Percentiles rank a stretch among this genome's conserved stretches.
phyloP scores from a whole-genome alignment of 805 yeast genomes.

The Kuraishia capsulata region DNA sequence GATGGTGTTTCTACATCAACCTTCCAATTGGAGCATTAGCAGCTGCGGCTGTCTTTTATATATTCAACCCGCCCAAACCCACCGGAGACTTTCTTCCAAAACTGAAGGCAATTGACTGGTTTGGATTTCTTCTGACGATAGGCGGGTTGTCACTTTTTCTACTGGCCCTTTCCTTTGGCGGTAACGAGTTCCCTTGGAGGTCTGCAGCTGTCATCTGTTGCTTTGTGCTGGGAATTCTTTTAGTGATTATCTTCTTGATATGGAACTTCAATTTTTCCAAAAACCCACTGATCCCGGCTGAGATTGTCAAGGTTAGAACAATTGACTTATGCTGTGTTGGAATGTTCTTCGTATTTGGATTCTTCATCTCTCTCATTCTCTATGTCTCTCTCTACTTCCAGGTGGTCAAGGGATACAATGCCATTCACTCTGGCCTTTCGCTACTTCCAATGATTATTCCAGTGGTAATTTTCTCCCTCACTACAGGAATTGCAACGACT shows the following conservation, averaged over 20 bases:
- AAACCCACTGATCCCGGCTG: constrained; percentile 36
- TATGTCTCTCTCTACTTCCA: constrained; percentile 42
- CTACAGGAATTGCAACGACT: constrained; percentile 28
- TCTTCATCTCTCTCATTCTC: constrained; percentile 32
- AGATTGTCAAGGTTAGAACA: constrained; percentile 26
- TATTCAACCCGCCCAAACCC: constrained; percentile 19
- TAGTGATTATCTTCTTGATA: constrained; percentile 23
- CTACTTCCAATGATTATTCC: constrained; percentile 35
- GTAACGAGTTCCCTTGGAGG: constrained; percentile 40
- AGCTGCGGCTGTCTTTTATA: constrained; percentile 23
- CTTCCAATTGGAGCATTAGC: constrained; percentile 56
- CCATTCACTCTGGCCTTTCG: constrained; percentile 38
- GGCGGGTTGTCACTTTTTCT: constrained; percentile 33
- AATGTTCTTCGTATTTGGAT: constrained; percentile 16
- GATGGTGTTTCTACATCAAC: constrained; percentile 71
- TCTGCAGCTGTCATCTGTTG: constrained; percentile 42
- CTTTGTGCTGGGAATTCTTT: constrained; percentile 35
- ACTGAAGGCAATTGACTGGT: constrained; percentile 27
- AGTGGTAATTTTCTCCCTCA: constrained; percentile 28
- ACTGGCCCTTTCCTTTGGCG: constrained; percentile 46
- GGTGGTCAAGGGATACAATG: constrained; percentile 29
- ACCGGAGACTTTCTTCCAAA: neutral
- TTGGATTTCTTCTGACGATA: constrained; percentile 34
- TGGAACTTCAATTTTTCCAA: constrained; percentile 33
- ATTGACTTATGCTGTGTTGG: constrained; percentile 18